A percentile compares a stretch with the other conserved stretches of the same genome.
phyloP scores from a whole-genome alignment of 371 early-diverging fungal species.

The Apophysomyces ossiformis region DNA sequence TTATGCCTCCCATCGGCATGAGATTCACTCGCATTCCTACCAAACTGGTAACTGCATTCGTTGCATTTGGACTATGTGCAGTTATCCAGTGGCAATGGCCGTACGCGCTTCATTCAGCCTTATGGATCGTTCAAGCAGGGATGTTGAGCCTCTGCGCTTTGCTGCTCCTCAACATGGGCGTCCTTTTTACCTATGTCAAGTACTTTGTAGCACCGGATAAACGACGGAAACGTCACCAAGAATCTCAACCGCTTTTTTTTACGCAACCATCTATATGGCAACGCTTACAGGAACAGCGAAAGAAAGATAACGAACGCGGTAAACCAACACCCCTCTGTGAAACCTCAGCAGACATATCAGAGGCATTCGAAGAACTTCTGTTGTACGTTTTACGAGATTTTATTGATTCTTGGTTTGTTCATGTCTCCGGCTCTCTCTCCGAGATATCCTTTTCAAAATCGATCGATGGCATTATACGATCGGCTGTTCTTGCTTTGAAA shows the following conservation, averaged over 20 bases:
- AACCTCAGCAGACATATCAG: constrained; percentile 34
- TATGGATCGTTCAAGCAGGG: background rate
- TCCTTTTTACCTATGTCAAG: constrained; percentile 46
- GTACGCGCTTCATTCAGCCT: background rate
- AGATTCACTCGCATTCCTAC: background rate
- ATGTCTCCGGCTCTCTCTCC: constrained; percentile 45
- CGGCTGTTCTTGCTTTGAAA: constrained; percentile 38
- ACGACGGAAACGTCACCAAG: constrained; percentile 13
- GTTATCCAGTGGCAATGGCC: background rate
- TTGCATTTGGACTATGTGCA: background rate
- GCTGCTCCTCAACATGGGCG: constrained; percentile 34
- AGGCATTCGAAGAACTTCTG: constrained; percentile 48
- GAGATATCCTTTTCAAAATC: constrained; percentile 40
- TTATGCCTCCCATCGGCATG: constrained; percentile 2
- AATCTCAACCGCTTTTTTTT: constrained; percentile 35
- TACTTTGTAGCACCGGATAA: constrained; percentile 38
- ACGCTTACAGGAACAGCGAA: constrained; percentile 19
- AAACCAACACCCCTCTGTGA: constrained; percentile 10
- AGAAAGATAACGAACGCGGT: constrained; percentile 16
- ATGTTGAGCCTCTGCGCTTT: constrained; percentile 15
- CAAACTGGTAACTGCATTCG: background rate
- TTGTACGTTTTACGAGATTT: constrained; percentile 58
- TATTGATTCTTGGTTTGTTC: constrained; percentile 61
- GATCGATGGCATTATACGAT: constrained; percentile 53
- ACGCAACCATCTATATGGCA: constrained; percentile 27